phyloP scores from a whole-genome alignment of 2,329 filamentous ascomycete genomes.

The Beauveria bassiana region DNA sequence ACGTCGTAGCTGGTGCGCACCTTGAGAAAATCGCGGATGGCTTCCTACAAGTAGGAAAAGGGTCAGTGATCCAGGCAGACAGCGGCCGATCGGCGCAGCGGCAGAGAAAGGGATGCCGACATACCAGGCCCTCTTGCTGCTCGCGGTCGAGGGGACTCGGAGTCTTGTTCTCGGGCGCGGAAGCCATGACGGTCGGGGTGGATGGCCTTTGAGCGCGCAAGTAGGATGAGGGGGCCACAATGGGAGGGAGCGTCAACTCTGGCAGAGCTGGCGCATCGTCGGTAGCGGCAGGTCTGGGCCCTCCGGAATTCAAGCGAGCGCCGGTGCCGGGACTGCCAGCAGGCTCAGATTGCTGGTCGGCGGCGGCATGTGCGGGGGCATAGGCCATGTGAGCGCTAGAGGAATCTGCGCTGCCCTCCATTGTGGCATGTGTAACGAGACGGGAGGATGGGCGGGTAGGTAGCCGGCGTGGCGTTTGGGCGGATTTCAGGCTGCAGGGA shows the following conservation, averaged over 20 bases:
- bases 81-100: background rate
- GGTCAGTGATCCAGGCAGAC: conserved; percentile 8
- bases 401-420: conserved; percentile 7
- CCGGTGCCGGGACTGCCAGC: conserved; percentile 9
- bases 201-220: conserved; percentile 33
- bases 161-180: conserved; percentile 27
- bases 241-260: conserved; percentile 37
- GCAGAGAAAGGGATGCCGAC: conserved; percentile 21
- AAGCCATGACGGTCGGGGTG: conserved; percentile 27
- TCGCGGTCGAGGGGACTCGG: conserved; percentile 63
- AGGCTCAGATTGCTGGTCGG: background rate
- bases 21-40: conserved; percentile 92
- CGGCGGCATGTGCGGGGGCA: conserved; percentile 6
- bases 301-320: conserved; percentile 13
- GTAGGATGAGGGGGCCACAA: conserved; percentile 54
- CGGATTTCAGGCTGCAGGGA: background rate
- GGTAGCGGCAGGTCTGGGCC: conserved; percentile 12
- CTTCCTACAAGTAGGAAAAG: conserved; percentile 49
- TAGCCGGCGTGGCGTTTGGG: conserved; percentile 3
- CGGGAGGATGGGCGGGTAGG: background rate
- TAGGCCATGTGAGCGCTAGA: conserved; percentile 10
- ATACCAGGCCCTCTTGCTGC: conserved; percentile 70
- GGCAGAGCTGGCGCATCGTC: conserved; percentile 11
- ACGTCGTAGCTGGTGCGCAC: conserved; percentile 97
- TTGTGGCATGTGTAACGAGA: conserved; percentile 1